These are phyloP conservation scores for Trametes versicolor DNA, from an alignment of 1,284 basidiomycete species.

Conservation along the genomic window DNA sequence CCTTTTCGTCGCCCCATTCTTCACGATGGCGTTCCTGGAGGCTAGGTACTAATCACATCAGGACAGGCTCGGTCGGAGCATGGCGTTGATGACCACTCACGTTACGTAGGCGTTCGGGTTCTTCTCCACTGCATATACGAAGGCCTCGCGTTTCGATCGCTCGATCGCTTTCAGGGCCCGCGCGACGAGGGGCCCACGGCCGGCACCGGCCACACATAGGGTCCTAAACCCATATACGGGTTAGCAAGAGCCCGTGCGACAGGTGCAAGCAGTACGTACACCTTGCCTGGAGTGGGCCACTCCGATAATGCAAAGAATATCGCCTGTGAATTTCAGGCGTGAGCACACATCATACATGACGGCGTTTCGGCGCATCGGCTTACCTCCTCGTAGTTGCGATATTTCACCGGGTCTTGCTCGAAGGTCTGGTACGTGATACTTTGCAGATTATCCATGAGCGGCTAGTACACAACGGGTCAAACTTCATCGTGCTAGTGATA, in stretches of 20 bases:
- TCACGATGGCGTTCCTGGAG: constrained; percentile 81
- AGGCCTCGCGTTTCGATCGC: constrained; percentile 71
- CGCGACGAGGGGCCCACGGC: constrained; percentile 93
- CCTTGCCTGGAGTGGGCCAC: constrained; percentile 62
- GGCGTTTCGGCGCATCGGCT: constrained; percentile 11
- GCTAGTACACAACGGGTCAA: constrained; percentile 56
- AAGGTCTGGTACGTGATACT: constrained; percentile 97
- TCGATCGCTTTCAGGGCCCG: constrained; percentile 85
- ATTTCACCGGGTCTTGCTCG: constrained; percentile 98
- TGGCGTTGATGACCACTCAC: constrained; percentile 55
- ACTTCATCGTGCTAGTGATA: neutral
- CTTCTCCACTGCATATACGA: constrained; percentile 94
- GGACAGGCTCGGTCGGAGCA: constrained; percentile 20
- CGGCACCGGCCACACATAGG: constrained; percentile 94
- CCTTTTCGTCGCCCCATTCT: constrained; percentile 85
- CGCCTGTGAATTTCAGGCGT: constrained; percentile 57
- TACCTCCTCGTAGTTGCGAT: constrained; percentile 94
- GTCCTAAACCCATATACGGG: constrained; percentile 56
- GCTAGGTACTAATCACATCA: constrained; percentile 51
- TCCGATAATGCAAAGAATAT: constrained; percentile 86
- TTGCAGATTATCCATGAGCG: constrained; percentile 96
- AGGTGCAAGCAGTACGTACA: constrained; percentile 54
- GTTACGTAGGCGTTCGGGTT: constrained; percentile 95
- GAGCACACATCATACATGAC: neutral
- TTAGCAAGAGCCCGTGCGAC: constrained; percentile 14